These are phyloP conservation scores for Talaromyces sp. DNA, from an alignment of 2,329 filamentous ascomycete species.

Conservation along the genomic window DNA sequence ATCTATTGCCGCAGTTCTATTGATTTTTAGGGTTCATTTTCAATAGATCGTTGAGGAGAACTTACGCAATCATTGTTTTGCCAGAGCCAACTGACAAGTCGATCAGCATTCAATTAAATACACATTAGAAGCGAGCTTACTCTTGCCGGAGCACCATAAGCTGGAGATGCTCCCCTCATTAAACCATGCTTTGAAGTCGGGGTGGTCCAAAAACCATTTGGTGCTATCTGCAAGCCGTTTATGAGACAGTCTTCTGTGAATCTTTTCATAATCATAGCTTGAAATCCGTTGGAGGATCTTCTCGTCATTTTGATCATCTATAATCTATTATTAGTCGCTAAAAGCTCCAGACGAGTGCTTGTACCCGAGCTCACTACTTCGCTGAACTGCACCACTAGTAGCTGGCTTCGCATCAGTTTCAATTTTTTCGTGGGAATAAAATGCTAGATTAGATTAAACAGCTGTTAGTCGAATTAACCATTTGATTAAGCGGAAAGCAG, in stretches of 20 bases:
- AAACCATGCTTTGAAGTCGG: slow-evolving; percentile 15
- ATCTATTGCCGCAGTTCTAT: background rate
- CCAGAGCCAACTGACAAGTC: slow-evolving; percentile 1
- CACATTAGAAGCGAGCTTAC: slow-evolving; percentile 8
- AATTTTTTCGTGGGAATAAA: background rate
- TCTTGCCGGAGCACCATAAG: slow-evolving; percentile 18
- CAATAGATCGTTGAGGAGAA: too few species aligned
- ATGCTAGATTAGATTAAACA: background rate
- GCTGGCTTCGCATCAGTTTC: too few species aligned
- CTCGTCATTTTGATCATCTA: background rate
- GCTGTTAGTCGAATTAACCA: background rate
- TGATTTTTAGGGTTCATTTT: background rate
- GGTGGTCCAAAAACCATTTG: slow-evolving; percentile 14
- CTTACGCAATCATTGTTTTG: slow-evolving; percentile 8
- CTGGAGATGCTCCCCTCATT: slow-evolving; percentile 5
- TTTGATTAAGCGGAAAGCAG: background rate
- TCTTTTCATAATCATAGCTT: slow-evolving; percentile 16
- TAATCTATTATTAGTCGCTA: too few species aligned
- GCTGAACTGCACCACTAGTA: too few species aligned
- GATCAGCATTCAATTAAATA: background rate
- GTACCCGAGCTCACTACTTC: too few species aligned
- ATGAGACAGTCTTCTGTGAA: slow-evolving; percentile 14
- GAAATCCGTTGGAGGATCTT: slow-evolving; percentile 14
- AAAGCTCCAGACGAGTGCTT: too few species aligned
- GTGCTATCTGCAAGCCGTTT: slow-evolving; percentile 18